These are phyloP conservation scores for Carallia brachiata DNA, from an alignment of 345 rosid species.

Conservation along the genomic window DNA sequence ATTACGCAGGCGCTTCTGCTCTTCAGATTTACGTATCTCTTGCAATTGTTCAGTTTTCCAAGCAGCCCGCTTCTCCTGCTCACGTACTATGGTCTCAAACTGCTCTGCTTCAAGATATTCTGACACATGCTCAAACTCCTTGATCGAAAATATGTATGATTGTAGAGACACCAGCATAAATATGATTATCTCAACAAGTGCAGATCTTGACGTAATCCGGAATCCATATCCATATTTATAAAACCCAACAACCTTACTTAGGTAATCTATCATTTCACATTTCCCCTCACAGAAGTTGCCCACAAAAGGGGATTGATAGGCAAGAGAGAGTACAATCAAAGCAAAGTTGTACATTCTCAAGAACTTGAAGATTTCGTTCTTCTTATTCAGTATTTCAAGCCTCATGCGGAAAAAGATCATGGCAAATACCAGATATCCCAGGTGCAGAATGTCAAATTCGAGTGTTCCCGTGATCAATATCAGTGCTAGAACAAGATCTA, in stretches of 20 bases:
- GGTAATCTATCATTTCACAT: conserved; percentile 27
- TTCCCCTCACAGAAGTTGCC: conserved; percentile 30
- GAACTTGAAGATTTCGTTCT: conserved; percentile 39
- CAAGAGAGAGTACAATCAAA: conserved; percentile 40
- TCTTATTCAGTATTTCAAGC: conserved; percentile 37
- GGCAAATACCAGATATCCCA: conserved; percentile 55
- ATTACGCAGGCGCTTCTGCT: conserved; percentile 41
- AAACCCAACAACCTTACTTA: conserved; percentile 39
- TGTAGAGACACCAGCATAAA: conserved; percentile 45
- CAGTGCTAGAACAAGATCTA: conserved; percentile 44
- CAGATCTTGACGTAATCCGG: conserved; percentile 48
- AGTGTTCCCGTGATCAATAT: conserved; percentile 55
- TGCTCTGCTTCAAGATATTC: conserved; percentile 47
- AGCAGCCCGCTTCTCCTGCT: conserved; percentile 45
- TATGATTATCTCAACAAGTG: conserved; percentile 48
- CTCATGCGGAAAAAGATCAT: conserved; percentile 52
- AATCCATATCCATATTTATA: conserved; percentile 50
- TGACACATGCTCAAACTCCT: conserved; percentile 40
- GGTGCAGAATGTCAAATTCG: conserved; percentile 60
- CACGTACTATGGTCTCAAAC: conserved; percentile 32
- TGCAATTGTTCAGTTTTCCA: conserved; percentile 48
- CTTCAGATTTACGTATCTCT: conserved; percentile 39
- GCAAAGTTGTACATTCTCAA: conserved; percentile 45
- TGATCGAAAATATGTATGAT: conserved; percentile 42
- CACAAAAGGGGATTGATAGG: conserved; percentile 46